A percentile compares a stretch with the other conserved stretches of the same genome.
Conservation (phyloP, 2,329 filamentous ascomycete genomes). For the Leptographium wingfieldii region DNA sequence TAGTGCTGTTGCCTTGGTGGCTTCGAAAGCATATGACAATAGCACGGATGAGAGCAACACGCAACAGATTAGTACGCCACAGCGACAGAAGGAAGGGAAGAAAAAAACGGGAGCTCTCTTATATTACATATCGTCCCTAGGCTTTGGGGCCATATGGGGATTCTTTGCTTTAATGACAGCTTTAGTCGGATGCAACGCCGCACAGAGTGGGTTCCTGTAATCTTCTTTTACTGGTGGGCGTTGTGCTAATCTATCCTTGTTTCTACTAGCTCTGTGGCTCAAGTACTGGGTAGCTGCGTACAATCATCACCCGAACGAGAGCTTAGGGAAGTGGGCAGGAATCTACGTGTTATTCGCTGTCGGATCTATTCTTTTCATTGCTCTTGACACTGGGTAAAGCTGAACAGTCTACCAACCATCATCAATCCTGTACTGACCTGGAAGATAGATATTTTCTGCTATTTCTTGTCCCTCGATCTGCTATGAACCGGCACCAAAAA, state of each 20-base stretch:
- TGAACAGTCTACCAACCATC: neutral
- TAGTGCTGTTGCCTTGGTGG: too few relatives aligned
- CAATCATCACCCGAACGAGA: slow-evolving; percentile 26
- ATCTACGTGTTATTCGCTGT: slow-evolving; percentile 19
- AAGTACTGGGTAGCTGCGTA: slow-evolving; percentile 30
- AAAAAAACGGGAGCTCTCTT: neutral
- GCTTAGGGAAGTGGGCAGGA: slow-evolving; percentile 23
- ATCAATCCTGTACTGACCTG: neutral
- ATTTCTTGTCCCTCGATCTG: slow-evolving; percentile 18
- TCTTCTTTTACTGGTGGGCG: neutral
- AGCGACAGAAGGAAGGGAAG: neutral
- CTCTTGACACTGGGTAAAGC: slow-evolving; percentile 5
- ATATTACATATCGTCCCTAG: slow-evolving; percentile 6
- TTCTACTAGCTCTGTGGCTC: slow-evolving; percentile 28
- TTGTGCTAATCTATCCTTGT: neutral
- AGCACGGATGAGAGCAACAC: neutral
- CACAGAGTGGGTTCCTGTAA: slow-evolving; percentile 13
- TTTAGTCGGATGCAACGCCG: slow-evolving; percentile 5
- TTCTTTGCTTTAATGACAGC: slow-evolving; percentile 1
- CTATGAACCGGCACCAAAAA: slow-evolving; percentile 16
- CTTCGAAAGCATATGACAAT: too few relatives aligned
- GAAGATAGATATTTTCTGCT: slow-evolving; percentile 18
- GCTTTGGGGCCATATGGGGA: slow-evolving; percentile 3
- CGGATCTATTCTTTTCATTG: slow-evolving; percentile 12
- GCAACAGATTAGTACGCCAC: neutral